Evolutionary conservation across 805 yeast genomes (phyloP).

Genomic region (Teunomyces atbi): DNA sequence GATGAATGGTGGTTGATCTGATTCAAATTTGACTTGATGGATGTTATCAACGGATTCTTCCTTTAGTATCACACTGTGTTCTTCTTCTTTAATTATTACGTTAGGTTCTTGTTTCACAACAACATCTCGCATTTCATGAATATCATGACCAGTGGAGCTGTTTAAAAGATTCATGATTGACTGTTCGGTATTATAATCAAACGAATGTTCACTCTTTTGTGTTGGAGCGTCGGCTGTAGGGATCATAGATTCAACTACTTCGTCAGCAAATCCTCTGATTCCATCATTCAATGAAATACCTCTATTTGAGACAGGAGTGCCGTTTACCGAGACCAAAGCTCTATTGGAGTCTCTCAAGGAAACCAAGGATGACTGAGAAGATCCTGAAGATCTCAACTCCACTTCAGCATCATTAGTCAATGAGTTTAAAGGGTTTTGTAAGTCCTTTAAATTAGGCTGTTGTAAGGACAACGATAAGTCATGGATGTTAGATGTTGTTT

Average conservation of each 20-base stretch:
- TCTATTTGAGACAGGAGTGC: constrained; percentile 9
- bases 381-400: constrained; percentile 29
- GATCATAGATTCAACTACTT: constrained; percentile 32
- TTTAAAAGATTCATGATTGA: constrained; percentile 40
- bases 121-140: constrained; percentile 4
- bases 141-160: constrained; percentile 13
- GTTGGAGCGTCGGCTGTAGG: constrained; percentile 14
- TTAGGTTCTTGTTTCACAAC: constrained; percentile 5
- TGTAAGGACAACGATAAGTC: constrained; percentile 31
- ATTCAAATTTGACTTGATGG: neutral
- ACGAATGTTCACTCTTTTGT: constrained; percentile 22
- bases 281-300: constrained; percentile 39
- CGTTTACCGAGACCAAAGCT: constrained; percentile 19
- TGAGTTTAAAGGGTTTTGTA: constrained; percentile 35
- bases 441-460: constrained; percentile 11
- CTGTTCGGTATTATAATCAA: constrained; percentile 38
- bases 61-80: neutral
- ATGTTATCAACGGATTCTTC: neutral
- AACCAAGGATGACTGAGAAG: constrained; percentile 42
- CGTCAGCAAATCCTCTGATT: constrained; percentile 41
- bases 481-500: constrained; percentile 35
- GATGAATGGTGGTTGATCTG: too few species aligned
- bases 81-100: neutral
- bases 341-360: constrained; percentile 31
- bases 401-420: constrained; percentile 24